Percentiles rank a stretch among this genome's conserved stretches.
These are phyloP conservation scores for Boletus subcaerulescens DNA, from an alignment of 768 basidiomycete genomes.

Conservation along the genomic window DNA sequence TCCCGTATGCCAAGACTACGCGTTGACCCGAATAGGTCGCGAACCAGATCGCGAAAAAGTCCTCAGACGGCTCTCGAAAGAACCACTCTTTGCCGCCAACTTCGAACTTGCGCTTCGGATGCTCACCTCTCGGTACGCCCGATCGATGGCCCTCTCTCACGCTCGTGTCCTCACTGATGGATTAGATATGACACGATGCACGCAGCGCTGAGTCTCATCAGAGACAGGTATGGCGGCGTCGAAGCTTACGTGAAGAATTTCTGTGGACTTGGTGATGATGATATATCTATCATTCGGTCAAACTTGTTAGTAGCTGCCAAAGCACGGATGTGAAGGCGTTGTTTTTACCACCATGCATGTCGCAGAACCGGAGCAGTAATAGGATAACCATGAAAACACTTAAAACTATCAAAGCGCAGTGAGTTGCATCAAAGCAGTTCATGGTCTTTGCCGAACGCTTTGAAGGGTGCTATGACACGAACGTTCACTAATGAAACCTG, in stretches of 20 bases:
- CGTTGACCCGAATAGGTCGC: slow-evolving; percentile 73
- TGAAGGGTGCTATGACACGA: too few relatives aligned
- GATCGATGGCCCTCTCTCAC: not conserved
- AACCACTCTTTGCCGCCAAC: slow-evolving; percentile 71
- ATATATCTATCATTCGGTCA: slow-evolving; percentile 54
- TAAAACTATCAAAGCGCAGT: not conserved
- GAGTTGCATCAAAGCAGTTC: too few relatives aligned
- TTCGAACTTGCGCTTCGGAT: slow-evolving; percentile 77
- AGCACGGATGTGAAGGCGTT: slow-evolving; percentile 27
- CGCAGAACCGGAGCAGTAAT: not conserved
- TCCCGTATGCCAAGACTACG: slow-evolving; percentile 68
- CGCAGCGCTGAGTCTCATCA: slow-evolving; percentile 60
- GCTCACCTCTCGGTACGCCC: slow-evolving; percentile 67
- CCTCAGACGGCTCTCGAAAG: slow-evolving; percentile 62
- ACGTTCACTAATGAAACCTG: too few relatives aligned
- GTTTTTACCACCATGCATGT: slow-evolving; percentile 3
- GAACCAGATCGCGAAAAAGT: slow-evolving; percentile 74
- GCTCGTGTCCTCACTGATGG: not conserved
- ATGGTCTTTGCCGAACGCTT: too few relatives aligned
- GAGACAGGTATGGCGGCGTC: slow-evolving; percentile 65
- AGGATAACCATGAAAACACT: not conserved
- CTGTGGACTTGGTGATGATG: slow-evolving; percentile 59
- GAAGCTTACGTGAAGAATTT: slow-evolving; percentile 58
- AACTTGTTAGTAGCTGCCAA: slow-evolving; percentile 47
- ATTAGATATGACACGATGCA: slow-evolving; percentile 71